Evolutionary conservation across 2,329 filamentous ascomycete genomes (phyloP).

Genomic region (Ceratocystis albifundus): DNA sequence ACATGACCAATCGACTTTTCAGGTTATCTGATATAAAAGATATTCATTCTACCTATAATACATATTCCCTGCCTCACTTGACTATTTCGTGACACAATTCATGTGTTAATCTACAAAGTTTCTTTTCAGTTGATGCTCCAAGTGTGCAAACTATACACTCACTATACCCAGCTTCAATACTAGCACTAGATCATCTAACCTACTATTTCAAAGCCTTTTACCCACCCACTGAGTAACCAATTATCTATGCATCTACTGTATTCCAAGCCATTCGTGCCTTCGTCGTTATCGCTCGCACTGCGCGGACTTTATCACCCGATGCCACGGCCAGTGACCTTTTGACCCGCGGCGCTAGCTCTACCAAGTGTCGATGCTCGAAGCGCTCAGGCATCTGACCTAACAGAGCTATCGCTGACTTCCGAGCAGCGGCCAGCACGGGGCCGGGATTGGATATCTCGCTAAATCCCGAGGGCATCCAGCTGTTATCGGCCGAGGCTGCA

Average conservation of each 20-base stretch:
- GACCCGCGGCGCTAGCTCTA: slow-evolving; percentile 36
- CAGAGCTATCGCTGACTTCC: slow-evolving; percentile 30
- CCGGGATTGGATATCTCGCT: not conserved
- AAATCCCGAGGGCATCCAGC: slow-evolving; percentile 29
- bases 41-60: no score
- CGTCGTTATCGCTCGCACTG: slow-evolving; percentile 41
- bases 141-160: no score
- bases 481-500: slow-evolving; percentile 25
- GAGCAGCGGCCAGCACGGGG: slow-evolving; percentile 3
- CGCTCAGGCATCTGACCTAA: slow-evolving; percentile 37
- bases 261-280: slow-evolving; percentile 41
- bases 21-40: no score
- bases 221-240: slow-evolving; percentile 28
- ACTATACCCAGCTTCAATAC: no score
- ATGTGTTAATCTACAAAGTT: no score
- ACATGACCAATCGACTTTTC: no score
- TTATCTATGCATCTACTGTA: slow-evolving; percentile 12
- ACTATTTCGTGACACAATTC: no score
- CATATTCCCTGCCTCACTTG: no score
- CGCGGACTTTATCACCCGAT: slow-evolving; percentile 43
- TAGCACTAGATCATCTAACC: not conserved
- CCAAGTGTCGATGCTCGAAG: slow-evolving; percentile 39
- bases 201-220: not conserved
- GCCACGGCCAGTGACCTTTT: slow-evolving; percentile 39
- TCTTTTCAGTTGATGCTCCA: no score